A percentile compares a stretch with the other conserved stretches of the same genome.
These are phyloP conservation scores for Dentipellis sp. DNA, from an alignment of 768 basidiomycete genomes.

Conservation along the genomic window DNA sequence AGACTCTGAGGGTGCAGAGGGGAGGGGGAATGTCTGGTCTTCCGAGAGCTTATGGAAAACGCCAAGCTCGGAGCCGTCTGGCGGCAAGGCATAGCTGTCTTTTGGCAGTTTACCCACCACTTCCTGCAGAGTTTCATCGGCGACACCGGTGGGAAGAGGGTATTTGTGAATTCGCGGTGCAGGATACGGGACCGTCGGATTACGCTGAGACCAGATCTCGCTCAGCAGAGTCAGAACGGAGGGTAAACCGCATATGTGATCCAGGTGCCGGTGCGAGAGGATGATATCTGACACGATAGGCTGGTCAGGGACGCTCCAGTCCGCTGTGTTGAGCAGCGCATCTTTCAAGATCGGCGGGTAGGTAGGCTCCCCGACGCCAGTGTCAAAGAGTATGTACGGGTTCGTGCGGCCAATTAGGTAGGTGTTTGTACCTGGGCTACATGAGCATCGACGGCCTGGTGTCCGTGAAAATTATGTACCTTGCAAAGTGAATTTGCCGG, in stretches of 20 bases:
- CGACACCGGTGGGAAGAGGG: constrained; percentile 28
- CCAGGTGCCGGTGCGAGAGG: constrained; percentile 84
- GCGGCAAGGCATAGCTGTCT: constrained; percentile 37
- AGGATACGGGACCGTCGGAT: constrained; percentile 31
- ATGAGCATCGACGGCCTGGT: not conserved
- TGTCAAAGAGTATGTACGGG: constrained; percentile 77
- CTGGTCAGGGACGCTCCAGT: constrained; percentile 26
- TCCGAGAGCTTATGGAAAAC: constrained; percentile 53
- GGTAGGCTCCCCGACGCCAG: constrained; percentile 61
- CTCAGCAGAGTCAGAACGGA: constrained; percentile 59
- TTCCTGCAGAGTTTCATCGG: constrained; percentile 29
- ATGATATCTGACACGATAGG: constrained; percentile 81
- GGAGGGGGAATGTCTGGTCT: constrained; percentile 36
- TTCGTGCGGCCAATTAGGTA: constrained; percentile 67
- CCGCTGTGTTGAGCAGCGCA: constrained; percentile 31
- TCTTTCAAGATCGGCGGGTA: constrained; percentile 62
- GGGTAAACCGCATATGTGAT: constrained; percentile 75
- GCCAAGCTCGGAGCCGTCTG: constrained; percentile 20
- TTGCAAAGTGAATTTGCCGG: constrained; percentile 83
- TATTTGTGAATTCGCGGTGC: constrained; percentile 75
- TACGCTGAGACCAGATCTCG: constrained; percentile 46
- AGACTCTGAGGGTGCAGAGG: constrained; percentile 15
- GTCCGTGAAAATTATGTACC: constrained; percentile 30
- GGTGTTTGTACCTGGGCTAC: constrained; percentile 69
- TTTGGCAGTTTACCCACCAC: constrained; percentile 31